Base-by-base conservation (phyloP, 1,284 basidiomycete genomes). In the Anthracocystis walkeri region DNA sequence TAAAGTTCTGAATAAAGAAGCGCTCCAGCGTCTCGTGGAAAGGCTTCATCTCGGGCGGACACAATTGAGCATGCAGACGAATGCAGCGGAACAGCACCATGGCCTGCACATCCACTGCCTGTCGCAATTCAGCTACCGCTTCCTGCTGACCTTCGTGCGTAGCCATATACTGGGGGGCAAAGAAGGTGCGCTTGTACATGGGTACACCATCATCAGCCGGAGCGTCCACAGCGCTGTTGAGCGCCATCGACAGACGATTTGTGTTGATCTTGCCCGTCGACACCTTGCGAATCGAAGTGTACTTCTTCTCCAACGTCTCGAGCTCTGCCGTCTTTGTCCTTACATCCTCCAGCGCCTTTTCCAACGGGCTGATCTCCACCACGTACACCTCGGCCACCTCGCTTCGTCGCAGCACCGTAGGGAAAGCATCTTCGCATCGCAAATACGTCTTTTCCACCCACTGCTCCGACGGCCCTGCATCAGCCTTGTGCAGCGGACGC, bases 21-120 rank as follows among this genome's bases (percentile, higher is more conserved):
- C 90, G 91, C 85, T 93, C 91, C 51, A 98, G 87, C 0, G 93
- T 95, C 68, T 92, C 91, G 83, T 98, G 95, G 89, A 98, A 97
- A 3, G 91, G 90, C 53, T 92, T 87, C 89, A 95, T 97, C 86
- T 94, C 93, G 25, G 90, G 89, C 0, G 93, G 90, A 82, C 94
- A 95, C 51, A 97, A 87, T 58, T 90, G 89, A 1, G 90, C 90
- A 83, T 97, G 94, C 11, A 97, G 87, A 65, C 90, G 90, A 58
- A 99, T 88, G 82, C 93, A 95, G 51, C 89, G 90, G 70, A 93
- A 91, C 63, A 97, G 92, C 44, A 92, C 89, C 31, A 90, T 90
- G 31, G 91, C 91, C 91, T 94, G 81, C 3, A 35, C 40, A 68
- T 95, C 91, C 66, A 97, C 92, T 2, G 91, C 90, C 20, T 86